Percentiles rank a stretch among this genome's conserved stretches.
These are phyloP conservation scores for Marasmius oreades DNA, from an alignment of 1,284 basidiomycete species.

Conservation along the genomic window DNA sequence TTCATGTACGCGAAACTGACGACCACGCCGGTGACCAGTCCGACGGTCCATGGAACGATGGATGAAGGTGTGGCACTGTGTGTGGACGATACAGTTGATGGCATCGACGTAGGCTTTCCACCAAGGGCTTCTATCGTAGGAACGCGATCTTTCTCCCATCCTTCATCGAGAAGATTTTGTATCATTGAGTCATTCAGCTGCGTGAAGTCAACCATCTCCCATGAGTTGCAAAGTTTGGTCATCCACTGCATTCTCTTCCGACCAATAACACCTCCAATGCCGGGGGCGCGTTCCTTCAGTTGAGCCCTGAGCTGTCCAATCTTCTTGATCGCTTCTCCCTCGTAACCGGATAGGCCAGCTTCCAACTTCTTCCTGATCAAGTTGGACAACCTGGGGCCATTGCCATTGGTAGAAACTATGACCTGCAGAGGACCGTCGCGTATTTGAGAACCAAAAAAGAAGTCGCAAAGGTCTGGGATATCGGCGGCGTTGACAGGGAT, in stretches of 20 bases:
- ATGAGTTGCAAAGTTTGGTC: conserved; percentile 84
- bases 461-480: conserved; percentile 93
- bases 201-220: conserved; percentile 77
- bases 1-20: conserved; percentile 15
- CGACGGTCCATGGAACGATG: conserved; percentile 24
- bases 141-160: conserved; percentile 64
- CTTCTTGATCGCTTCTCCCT: conserved; percentile 79
- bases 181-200: conserved; percentile 61
- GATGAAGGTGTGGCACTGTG: background rate
- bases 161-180: conserved; percentile 56
- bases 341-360: conserved; percentile 62
- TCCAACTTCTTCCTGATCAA: conserved; percentile 77
- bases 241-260: conserved; percentile 93
- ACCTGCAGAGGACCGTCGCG: conserved; percentile 90
- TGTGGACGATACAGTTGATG: background rate
- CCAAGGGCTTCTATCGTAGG: conserved; percentile 46
- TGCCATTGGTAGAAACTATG: conserved; percentile 95
- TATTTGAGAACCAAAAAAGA: conserved; percentile 96
- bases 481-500: conserved; percentile 97
- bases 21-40: conserved; percentile 32
- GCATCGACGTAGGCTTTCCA: conserved; percentile 16
- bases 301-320: conserved; percentile 71
- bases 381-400: conserved; percentile 89
- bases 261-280: conserved; percentile 71
- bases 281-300: conserved; percentile 72